A percentile compares a stretch with the other conserved stretches of the same genome.
Evolutionary conservation across 2,329 filamentous ascomycete genomes (phyloP).

Genomic region (Helminthosporium solani): DNA sequence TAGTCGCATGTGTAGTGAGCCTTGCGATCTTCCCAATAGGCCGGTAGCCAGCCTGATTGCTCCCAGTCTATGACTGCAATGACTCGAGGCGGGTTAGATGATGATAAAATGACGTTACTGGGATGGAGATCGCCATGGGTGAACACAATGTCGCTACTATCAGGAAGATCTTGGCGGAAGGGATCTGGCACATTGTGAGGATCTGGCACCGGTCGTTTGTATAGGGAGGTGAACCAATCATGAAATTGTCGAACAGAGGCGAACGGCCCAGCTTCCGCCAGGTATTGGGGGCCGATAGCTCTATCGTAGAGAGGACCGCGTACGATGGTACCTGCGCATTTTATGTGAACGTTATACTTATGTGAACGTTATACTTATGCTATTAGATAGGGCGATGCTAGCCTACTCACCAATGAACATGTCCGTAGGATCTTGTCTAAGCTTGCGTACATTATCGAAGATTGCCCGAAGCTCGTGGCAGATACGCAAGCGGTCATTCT

Average conservation of each 20-base stretch:
- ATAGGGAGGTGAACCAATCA: conserved; percentile 30
- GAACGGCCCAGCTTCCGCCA: conserved; percentile 31
- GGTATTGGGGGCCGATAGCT: conserved; percentile 6
- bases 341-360: conserved; percentile 3
- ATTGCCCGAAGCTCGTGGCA: conserved; percentile 18
- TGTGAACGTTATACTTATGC: conserved; percentile 3
- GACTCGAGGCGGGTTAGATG: conserved; percentile 14
- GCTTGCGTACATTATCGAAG: conserved; percentile 17
- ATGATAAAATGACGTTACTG: conserved; percentile 36
- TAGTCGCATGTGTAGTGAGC: conserved; percentile 22
- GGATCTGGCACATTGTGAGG: conserved; percentile 19
- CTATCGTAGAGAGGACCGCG: conserved; percentile 11
- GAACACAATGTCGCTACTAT: conserved; percentile 35
- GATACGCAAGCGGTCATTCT: conserved; percentile 3
- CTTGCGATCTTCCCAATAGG: conserved; percentile 37
- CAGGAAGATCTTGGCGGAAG: conserved; percentile 31
- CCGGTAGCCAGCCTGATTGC: conserved; percentile 35
- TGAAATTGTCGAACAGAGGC: conserved; percentile 32
- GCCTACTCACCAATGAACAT: conserved; percentile 27
- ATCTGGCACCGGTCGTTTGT: conserved; percentile 25
- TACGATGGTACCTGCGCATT: conserved; percentile 9
- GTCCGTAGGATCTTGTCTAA: conserved; percentile 28
- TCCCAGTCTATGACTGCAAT: conserved; percentile 36
- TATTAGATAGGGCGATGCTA: too few relatives aligned
- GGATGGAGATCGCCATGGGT: conserved; percentile 41